These are phyloP conservation scores for Ganoderma resinaceum DNA, from an alignment of 1,284 basidiomycete species.

Conservation along the genomic window DNA sequence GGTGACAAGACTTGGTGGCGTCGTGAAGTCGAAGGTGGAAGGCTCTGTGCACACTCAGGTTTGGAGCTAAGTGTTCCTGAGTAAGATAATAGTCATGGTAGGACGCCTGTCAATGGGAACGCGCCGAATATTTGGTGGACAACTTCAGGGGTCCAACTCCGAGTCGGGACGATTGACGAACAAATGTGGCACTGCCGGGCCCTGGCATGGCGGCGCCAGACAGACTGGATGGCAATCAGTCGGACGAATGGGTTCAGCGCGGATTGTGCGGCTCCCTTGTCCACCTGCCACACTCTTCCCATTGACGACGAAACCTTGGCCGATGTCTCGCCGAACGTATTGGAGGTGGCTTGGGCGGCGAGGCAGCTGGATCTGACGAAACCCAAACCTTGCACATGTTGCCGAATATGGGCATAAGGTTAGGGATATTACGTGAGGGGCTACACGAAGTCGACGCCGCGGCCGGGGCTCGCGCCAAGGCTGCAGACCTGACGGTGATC, in stretches of 20 bases:
- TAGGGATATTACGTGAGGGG: constrained; percentile 8
- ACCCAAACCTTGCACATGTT: background rate
- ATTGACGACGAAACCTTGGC: background rate
- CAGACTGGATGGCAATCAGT: too few species aligned
- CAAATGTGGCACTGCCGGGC: constrained; percentile 1
- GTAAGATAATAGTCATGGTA: background rate
- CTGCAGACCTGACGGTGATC: background rate
- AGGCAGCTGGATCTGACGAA: background rate
- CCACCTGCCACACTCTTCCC: constrained; percentile 1
- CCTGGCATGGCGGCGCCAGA: too few species aligned
- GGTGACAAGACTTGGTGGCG: background rate
- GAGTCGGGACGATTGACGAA: background rate
- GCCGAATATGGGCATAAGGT: background rate
- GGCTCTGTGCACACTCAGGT: background rate
- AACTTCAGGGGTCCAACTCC: background rate
- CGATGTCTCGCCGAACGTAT: background rate
- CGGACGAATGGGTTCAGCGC: background rate
- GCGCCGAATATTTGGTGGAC: background rate
- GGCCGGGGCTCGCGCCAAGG: background rate
- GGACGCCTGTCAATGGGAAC: background rate
- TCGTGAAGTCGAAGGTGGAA: background rate
- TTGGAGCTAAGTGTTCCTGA: background rate
- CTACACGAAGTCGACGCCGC: background rate
- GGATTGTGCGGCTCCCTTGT: background rate
- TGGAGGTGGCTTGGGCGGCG: background rate